Evolutionary conservation across 2,329 filamentous ascomycete genomes (phyloP).

Genomic region (Aspergillus pseudoglaucus): DNA sequence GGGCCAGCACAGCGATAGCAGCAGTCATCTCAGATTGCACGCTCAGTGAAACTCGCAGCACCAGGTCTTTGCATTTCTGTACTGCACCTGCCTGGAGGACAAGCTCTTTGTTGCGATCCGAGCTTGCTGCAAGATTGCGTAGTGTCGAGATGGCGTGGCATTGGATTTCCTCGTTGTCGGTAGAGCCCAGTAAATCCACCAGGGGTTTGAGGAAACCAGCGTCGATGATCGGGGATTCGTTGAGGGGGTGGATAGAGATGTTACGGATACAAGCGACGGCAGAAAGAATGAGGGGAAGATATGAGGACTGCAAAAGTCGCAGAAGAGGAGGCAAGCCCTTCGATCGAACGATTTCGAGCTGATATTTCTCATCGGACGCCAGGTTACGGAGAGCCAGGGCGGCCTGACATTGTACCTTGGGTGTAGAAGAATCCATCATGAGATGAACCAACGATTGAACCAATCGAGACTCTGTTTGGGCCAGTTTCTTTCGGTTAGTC

Average conservation of each 20-base stretch:
- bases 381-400: slow-evolving; percentile 89
- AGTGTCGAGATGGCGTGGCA: slow-evolving; percentile 97
- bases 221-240: slow-evolving; percentile 98
- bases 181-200: slow-evolving; percentile 88
- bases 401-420: slow-evolving; percentile 96
- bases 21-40: slow-evolving; percentile 99
- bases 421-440: slow-evolving; percentile 98
- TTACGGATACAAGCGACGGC: slow-evolving; percentile 98
- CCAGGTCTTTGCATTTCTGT: slow-evolving; percentile 96
- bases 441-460: slow-evolving; percentile 91
- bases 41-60: slow-evolving; percentile 83
- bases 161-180: slow-evolving; percentile 97
- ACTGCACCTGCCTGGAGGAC: slow-evolving; percentile 94
- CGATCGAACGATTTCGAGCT: slow-evolving; percentile 91
- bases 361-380: slow-evolving; percentile 96
- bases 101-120: slow-evolving; percentile 95
- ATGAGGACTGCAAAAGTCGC: slow-evolving; percentile 86
- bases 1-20: slow-evolving; percentile 90
- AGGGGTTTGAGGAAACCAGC: slow-evolving; percentile 90
- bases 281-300: slow-evolving; percentile 89
- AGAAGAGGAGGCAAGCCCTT: slow-evolving; percentile 79
- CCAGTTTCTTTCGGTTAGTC: slow-evolving; percentile 82
- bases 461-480: slow-evolving; percentile 81
- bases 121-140: slow-evolving; percentile 90
- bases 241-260: slow-evolving; percentile 95